Base-by-base conservation (phyloP, 257 asterid species). In the Fraxinus cuspidata region DNA sequence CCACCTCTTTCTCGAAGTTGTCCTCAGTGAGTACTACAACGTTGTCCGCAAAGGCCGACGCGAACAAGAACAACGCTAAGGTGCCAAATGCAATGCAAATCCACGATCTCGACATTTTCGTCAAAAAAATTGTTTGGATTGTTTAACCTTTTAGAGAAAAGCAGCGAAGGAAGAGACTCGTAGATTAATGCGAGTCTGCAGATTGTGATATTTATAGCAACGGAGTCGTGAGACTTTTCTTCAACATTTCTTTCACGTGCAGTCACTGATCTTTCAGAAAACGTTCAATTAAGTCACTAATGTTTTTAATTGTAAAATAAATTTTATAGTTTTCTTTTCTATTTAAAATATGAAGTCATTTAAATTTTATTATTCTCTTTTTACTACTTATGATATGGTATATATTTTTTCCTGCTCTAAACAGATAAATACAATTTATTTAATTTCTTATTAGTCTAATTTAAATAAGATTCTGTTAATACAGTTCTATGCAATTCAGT, bases 1-100 rank as follows among this genome's bases (percentile, higher is more conserved):
- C 97, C 81, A 94, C 94, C 85, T 92, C 96, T 60, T 94, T 88
- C 75, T 92, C 96, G 80, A 94, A 94, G 86, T 89, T 94, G 7
- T 88, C 94, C 76, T 88, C 94, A 64, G 98, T 94, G 88, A 94
- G 80, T 76, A 94, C 96, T 19, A 94, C 82, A 71, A 92, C 97
- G 73, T 89, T 97, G 3, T 89, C 96, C 2, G 96, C 93, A 23
- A 80, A 75, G 19, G 85, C 90, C 49, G 91, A 81, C 23, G 87
- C 86, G 64, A 86, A 79, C 28, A 84, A 77, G 53, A 88, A 75
- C 65, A 89, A 68, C 66, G 86, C 81, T 31, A 89, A 18, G 75
- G 81, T 25, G 83, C 77, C 85, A 42, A 86, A 66, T 8, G 84
- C 74, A 21, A 77, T 27, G 63, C 81, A 87, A 87, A 87, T 77